Evolutionary conservation across 345 rosid genomes (phyloP).

Genomic region (Salix purpurea): DNA sequence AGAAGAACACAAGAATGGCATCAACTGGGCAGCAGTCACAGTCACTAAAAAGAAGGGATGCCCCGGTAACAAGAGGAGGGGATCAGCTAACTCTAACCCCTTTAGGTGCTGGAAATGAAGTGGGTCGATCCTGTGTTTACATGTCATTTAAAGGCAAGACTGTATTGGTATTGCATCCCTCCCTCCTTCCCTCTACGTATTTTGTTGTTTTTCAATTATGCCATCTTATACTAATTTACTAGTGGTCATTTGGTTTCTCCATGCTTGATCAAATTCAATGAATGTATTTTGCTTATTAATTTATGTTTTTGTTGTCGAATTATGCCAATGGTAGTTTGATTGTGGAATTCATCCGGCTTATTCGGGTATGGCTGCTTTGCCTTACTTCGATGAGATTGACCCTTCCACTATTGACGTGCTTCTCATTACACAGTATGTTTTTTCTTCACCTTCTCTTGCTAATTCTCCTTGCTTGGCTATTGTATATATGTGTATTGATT

Average conservation of each 20-base stretch:
- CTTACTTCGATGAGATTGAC: conserved; percentile 93
- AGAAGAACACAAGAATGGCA: conserved; percentile 31
- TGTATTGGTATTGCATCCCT: conserved; percentile 38
- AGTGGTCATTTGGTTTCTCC: neutral
- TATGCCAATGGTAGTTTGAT: conserved; percentile 49
- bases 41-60: conserved; percentile 66
- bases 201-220: too few relatives aligned
- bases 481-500: too few relatives aligned
- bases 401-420: conserved; percentile 85
- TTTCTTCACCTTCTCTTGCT: neutral
- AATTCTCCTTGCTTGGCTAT: too few relatives aligned
- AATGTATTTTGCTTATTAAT: neutral
- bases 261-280: neutral
- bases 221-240: too few relatives aligned
- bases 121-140: conserved; percentile 90
- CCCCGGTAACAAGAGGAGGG: conserved; percentile 44
- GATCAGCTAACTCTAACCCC: conserved; percentile 79
- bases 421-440: conserved; percentile 77
- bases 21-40: conserved; percentile 42
- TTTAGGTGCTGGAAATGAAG: conserved; percentile 90
- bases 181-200: neutral
- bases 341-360: conserved; percentile 94
- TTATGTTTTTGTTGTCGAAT: neutral
- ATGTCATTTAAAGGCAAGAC: conserved; percentile 88
- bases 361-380: conserved; percentile 89